Evolutionary conservation across 192 early-diverging fungal species (phyloP).

Genomic region (Globomyces pollinis-pini): DNA sequence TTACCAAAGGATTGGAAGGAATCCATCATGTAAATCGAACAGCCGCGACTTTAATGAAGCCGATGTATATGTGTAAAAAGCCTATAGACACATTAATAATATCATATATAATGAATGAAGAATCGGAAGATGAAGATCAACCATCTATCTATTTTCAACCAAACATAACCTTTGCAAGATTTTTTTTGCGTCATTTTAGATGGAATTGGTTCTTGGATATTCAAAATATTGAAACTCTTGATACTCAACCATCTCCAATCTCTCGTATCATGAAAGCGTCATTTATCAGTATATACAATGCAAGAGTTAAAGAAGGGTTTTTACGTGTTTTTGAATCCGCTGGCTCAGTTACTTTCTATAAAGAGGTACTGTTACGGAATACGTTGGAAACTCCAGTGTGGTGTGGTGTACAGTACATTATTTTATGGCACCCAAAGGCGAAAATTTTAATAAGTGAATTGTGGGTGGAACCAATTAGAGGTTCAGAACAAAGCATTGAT

Average conservation of each 20-base stretch:
- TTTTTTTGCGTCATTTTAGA: slow-evolving; percentile 30
- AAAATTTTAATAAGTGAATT: slow-evolving; percentile 33
- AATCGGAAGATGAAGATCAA: slow-evolving; percentile 10
- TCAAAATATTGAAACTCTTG: background rate
- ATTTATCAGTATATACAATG: slow-evolving; percentile 28
- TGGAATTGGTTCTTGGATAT: slow-evolving; percentile 48
- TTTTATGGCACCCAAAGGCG: slow-evolving; percentile 21
- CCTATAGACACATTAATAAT: slow-evolving; percentile 28
- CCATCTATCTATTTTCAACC: background rate
- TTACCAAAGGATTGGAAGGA: slow-evolving; percentile 12
- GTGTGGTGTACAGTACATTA: slow-evolving; percentile 36
- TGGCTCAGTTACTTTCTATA: slow-evolving; percentile 34
- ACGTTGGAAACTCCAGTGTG: background rate
- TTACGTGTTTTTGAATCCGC: slow-evolving; percentile 26
- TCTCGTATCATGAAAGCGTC: slow-evolving; percentile 24
- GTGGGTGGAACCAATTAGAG: slow-evolving; percentile 33
- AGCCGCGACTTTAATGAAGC: slow-evolving; percentile 19
- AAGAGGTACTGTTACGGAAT: slow-evolving; percentile 20
- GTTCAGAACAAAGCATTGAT: background rate
- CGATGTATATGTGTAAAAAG: slow-evolving; percentile 33
- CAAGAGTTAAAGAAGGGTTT: slow-evolving; percentile 37
- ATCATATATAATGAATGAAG: slow-evolving; percentile 10
- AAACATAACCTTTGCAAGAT: slow-evolving; percentile 11
- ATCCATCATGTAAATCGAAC: slow-evolving; percentile 20
- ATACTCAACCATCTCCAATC: background rate